Base-by-base conservation (phyloP, 2,329 filamentous ascomycete species). In the Hypoxylon sp. region DNA sequence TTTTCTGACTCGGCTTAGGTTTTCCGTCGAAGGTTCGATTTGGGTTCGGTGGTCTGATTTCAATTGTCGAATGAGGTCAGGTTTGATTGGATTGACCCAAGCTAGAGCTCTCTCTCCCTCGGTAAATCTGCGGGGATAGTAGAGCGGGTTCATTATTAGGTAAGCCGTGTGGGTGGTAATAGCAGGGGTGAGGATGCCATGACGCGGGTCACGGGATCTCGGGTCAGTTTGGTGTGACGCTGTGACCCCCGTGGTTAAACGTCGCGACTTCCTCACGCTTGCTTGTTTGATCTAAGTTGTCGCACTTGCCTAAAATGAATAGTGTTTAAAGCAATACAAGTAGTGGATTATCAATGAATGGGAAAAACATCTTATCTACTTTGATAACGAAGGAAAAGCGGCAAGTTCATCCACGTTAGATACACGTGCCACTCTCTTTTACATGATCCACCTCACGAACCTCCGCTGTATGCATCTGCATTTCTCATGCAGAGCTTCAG, bases 1-100 rank as follows among this genome's bases (percentile, higher is more conserved):
- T 69, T 60, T 48, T 70, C 19, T 52, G 17, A 73, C 93, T 93
- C 90, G 85, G 84, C 13, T 83, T 95, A 46, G 56, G 38, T 50
- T 57, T 66, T n/a, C 67, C 67, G 17, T 58, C 51, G 45, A 69
- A 69, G 68, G 70, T 70, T 21, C 45, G 41, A 66, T 66, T 58
- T 38, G 63, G 43, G 23, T 60, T 30, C 30, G 52, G 64, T 63
- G 63, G 68, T 66, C 62, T 65, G 68, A 72, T 72, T 60, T 60
- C 51, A 61, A 61, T 57, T 57, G 56, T 63, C 67, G 68, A 72
- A 76, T 75, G 74, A 74, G 73, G 69, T 75, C 73, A 76, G 70
- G 63, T 64, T 53, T 60, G 68, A 68, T 68, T 64, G 50, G 56
- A 52, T 52, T 49, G 14, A 28, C 13, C 23, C 4, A 23, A 46